Evolutionary conservation across 805 yeast genomes (phyloP), one percentile per base, ranked within the genome.

Genomic region (Cyberlindnera lachancei): DNA sequence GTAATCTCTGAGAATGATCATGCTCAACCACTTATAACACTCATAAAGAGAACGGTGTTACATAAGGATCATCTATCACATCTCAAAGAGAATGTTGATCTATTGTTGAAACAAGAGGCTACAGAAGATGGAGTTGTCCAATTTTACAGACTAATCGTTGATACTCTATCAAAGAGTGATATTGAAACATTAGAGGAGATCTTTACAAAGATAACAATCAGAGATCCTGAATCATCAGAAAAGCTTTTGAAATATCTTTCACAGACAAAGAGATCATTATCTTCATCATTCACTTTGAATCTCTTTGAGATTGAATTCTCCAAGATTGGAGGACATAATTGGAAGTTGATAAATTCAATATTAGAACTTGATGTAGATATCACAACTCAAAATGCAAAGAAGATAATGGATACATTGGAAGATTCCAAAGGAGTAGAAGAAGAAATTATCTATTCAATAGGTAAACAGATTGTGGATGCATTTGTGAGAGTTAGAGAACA

Each of bases 401-500:
- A 48, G 12, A 58, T 70, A 3, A 43, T 68, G 33, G 37, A 38
- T 1, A 40, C 29, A 7, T 27, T 46, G 6, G 34, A 40, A 4
- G 12, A 7, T 12, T 8, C 10, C 21, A 19, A 19, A 10, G 10
- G 25, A 15, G 24, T 33, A 13, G 27, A 38, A 3, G 29, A 31
- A 4, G 18, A n/a, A 14, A 22, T 27, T 3, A 35, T 27, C 13
- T 11, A 41, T 4, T 24, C 34, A 3, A 38, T 58, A 25, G 54
- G 60, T 45, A 33, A 40, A 2, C 56, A 58, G 27, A 33, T 73
- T n/a, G 52, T 70, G 2, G 55, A 59, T 12, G 69, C 79, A 15
- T 71, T 65, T 48, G 57, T 64, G 9, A 69, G 62, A 42, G 76
- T 77, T 4, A 71, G 88, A 61, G 85, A 78, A 34, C 56, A 73